These are phyloP conservation scores for Serendipita sp. DNA, from an alignment of 1,284 basidiomycete species.

Conservation along the genomic window DNA sequence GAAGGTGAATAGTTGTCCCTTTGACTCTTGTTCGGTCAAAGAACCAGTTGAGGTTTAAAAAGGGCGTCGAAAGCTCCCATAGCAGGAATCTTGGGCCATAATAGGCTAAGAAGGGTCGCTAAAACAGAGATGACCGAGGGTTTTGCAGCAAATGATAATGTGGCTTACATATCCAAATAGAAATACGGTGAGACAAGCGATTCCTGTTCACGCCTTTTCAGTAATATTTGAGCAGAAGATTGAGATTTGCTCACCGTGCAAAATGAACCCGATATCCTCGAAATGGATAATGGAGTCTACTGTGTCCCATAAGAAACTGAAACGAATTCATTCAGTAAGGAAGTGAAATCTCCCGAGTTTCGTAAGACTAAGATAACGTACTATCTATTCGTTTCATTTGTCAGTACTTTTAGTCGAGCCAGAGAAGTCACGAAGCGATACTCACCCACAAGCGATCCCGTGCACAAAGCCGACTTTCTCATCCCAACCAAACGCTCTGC, in stretches of 20 bases:
- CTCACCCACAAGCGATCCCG: slow-evolving; percentile 41
- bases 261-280: slow-evolving; percentile 43
- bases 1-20: slow-evolving; percentile 45
- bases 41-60: slow-evolving; percentile 68
- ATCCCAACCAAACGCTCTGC: slow-evolving; percentile 47
- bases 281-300: slow-evolving; percentile 41
- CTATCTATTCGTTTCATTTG: slow-evolving; percentile 8
- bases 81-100: slow-evolving; percentile 55
- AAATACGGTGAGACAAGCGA: slow-evolving; percentile 46
- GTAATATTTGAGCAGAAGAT: slow-evolving; percentile 10
- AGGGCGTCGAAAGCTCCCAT: slow-evolving; percentile 65
- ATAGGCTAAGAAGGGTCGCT: slow-evolving; percentile 64
- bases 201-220: slow-evolving; percentile 23
- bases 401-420: slow-evolving; percentile 7
- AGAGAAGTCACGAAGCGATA: slow-evolving; percentile 3
- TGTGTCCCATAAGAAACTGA: slow-evolving; percentile 46
- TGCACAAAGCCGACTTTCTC: slow-evolving; percentile 31
- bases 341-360: slow-evolving; percentile 20
- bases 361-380: slow-evolving; percentile 12
- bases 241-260: slow-evolving; percentile 37
- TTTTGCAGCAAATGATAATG: neutral
- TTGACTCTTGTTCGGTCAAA: slow-evolving; percentile 59
- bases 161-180: slow-evolving; percentile 42
- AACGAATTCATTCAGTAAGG: slow-evolving; percentile 13
- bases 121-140: slow-evolving; percentile 12